Evolutionary conservation across 768 basidiomycete species (phyloP), one percentile per base, ranked within the genome.

Genomic region (Xanthoconium purpureum): DNA sequence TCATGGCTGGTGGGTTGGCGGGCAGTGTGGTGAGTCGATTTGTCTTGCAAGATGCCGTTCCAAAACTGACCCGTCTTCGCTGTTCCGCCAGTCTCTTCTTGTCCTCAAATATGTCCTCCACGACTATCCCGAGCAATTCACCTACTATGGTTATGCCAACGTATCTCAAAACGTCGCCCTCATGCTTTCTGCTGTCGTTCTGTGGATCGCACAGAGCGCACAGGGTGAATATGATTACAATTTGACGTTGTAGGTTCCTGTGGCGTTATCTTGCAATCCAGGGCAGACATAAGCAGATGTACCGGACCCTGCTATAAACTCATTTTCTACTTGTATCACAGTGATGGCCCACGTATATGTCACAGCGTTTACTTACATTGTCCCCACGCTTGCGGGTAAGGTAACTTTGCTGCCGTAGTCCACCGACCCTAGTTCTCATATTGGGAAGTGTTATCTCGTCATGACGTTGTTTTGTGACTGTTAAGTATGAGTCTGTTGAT

Each of bases 1-100:
- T 98, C 45, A 94, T 99, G 94, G 97, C 97, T 3, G 96, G 97
- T 9, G 97, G 97, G 0, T 70, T 98, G 44, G 97, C 96, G n/a
- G 97, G 96, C 48, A 95, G 94, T 67, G 84, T 97, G 69, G 95
- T 98, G 67, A 65, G 94, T 84, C 35, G 0, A 29, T 7, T 20
- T 30, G 29, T 48, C 48, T 36, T 18, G 29, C 5, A 28, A 44
- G n/a, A 6, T 17, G 2, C 30, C n/a, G 3, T 24, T 20, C 28
- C 20, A 39, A 18, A 18, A 18, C 20, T 46, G n/a, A 35, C 45
- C 28, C 24, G 24, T 24, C 24, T 24, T 24, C 24, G 24, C 12
- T 20, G 32, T 28, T 13, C 8, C 24, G 0, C 2, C 69, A 98
- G 95, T 88, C 89, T 14, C 79, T 97, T 11, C 77, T 96, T 35